phyloP scores from a whole-genome alignment of 1,284 basidiomycete species.

The Apiotrichum laibachii region DNA sequence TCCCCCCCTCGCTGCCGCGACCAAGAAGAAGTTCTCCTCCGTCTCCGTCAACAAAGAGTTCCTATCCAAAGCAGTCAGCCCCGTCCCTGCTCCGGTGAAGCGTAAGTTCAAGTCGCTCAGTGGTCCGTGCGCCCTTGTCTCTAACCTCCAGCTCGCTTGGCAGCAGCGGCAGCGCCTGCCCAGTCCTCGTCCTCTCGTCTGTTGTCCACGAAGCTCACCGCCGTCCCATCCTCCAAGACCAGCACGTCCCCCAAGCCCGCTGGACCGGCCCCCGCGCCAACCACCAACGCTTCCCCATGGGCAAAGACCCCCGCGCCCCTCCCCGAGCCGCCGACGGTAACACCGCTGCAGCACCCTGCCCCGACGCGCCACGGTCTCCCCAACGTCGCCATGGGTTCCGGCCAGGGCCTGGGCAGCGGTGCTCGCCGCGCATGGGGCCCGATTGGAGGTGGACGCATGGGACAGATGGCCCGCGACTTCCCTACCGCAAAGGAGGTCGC shows the following conservation, averaged over 20 bases:
- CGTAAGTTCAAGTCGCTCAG: conserved; percentile 10
- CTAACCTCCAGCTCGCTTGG: conserved; percentile 51
- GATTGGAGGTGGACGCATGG: conserved; percentile 4
- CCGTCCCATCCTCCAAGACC: conserved; percentile 38
- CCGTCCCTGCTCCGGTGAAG: conserved; percentile 30
- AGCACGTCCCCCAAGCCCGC: conserved; percentile 36
- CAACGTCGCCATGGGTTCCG: conserved; percentile 33
- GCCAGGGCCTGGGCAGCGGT: conserved; percentile 27
- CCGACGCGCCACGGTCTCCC: conserved; percentile 24
- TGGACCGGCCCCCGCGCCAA: conserved; percentile 17
- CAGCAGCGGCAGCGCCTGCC: conserved; percentile 46
- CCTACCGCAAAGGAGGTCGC: conserved; percentile 90
- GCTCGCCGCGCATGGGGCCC: conserved; percentile 27
- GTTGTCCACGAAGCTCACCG: conserved; percentile 79
- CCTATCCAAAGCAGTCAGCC: conserved; percentile 68
- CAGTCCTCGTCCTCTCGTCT: conserved; percentile 62
- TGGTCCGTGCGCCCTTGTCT: not conserved
- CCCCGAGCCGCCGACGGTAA: conserved; percentile 8
- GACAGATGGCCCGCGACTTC: conserved; percentile 55
- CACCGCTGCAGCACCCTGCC: conserved; percentile 33
- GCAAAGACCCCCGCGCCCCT: conserved; percentile 38
- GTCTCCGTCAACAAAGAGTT: conserved; percentile 93
- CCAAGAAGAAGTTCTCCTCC: conserved; percentile 76
- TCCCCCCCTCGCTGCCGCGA: conserved; percentile 30
- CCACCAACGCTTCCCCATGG: conserved; percentile 42